Conservation (phyloP, 345 rosid species). For the Noccaea bulbosa region DNA sequence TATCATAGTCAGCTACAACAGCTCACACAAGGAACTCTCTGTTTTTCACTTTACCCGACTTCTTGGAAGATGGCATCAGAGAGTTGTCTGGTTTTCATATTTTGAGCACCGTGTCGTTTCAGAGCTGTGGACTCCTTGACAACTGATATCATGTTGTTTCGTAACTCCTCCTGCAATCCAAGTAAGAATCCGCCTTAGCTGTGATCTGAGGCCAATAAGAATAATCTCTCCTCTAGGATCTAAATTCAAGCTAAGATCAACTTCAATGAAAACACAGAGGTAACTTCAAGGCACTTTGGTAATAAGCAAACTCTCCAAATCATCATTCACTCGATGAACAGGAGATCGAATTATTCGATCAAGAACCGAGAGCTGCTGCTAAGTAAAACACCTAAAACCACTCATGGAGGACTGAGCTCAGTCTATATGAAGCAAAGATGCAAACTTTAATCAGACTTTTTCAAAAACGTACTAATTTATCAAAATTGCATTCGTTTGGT, state of each 20-base stretch:
- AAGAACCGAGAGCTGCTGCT: no score
- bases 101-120: slow-evolving; percentile 59
- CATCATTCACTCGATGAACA: slow-evolving; percentile 2
- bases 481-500: slow-evolving; percentile 8
- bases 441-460: not conserved
- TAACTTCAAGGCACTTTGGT: not conserved
- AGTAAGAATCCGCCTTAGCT: no score
- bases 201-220: slow-evolving; percentile 7
- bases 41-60: slow-evolving; percentile 60
- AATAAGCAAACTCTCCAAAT: not conserved
- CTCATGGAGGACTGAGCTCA: not conserved
- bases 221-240: not conserved
- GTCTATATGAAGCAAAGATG: not conserved
- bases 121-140: slow-evolving; percentile 79
- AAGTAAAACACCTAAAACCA: no score
- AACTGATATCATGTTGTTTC: slow-evolving; percentile 58
- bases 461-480: not conserved
- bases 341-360: not conserved
- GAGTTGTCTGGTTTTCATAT: slow-evolving; percentile 86
- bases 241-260: not conserved
- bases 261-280: not conserved
- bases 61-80: slow-evolving; percentile 85
- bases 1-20: not conserved
- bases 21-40: not conserved
- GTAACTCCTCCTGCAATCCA: slow-evolving; percentile 86